Evolutionary conservation across 768 basidiomycete species (phyloP).

Genomic region (Grammothele lineata): DNA sequence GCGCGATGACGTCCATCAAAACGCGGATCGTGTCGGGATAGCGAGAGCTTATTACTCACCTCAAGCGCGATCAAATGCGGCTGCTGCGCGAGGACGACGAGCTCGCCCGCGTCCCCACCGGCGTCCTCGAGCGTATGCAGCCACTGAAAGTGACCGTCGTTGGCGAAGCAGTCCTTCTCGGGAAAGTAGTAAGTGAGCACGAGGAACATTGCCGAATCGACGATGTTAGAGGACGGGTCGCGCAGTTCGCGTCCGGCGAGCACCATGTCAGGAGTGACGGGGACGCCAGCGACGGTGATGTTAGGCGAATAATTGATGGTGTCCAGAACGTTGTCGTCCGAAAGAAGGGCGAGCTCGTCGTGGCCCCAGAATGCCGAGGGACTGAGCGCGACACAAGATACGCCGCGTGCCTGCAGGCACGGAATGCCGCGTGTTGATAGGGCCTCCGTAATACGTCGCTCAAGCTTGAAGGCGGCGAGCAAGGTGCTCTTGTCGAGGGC

Average conservation of each 20-base stretch:
- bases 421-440: conserved; percentile 37
- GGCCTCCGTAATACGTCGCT: conserved; percentile 47
- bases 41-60: conserved; percentile 26
- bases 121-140: conserved; percentile 47
- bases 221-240: conserved; percentile 44
- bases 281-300: conserved; percentile 56
- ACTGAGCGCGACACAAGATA: conserved; percentile 65
- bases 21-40: neutral
- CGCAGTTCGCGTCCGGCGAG: conserved; percentile 62
- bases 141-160: conserved; percentile 62
- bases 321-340: conserved; percentile 53
- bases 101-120: conserved; percentile 31
- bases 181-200: conserved; percentile 83
- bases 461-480: conserved; percentile 59
- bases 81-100: conserved; percentile 37
- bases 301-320: conserved; percentile 53
- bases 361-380: conserved; percentile 75
- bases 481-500: conserved; percentile 62
- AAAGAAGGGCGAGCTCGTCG: conserved; percentile 46
- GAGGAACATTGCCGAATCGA: conserved; percentile 66
- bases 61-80: conserved; percentile 43
- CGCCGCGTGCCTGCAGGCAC: conserved; percentile 52
- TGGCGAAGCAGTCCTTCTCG: conserved; percentile 64
- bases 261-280: conserved; percentile 71
- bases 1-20: neutral